A percentile compares a stretch with the other conserved stretches of the same genome.
phyloP scores from a whole-genome alignment of 257 asterid genomes.

The Solanum medicagineum region DNA sequence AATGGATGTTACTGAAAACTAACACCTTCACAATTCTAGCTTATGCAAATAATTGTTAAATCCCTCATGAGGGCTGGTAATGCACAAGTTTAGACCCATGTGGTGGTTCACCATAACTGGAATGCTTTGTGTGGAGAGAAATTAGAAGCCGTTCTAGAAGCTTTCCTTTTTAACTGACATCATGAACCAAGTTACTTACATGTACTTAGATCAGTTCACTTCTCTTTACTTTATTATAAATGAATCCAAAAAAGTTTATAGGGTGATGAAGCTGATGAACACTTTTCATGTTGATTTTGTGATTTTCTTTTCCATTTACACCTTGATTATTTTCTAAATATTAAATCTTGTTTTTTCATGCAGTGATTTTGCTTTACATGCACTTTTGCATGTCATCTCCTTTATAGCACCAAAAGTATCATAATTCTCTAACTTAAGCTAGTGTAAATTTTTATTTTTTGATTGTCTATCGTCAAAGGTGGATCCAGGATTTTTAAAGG shows the following conservation, averaged over 20 bases:
- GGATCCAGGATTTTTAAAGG: not conserved
- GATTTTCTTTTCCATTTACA: not conserved
- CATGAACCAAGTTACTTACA: not conserved
- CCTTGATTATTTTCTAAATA: not conserved
- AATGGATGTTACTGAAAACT: not conserved
- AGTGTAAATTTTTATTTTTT: not conserved
- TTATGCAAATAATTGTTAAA: not conserved
- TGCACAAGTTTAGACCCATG: not conserved
- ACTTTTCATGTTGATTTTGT: not conserved
- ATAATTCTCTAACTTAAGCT: not conserved
- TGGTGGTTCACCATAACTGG: not conserved
- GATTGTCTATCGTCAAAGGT: not conserved
- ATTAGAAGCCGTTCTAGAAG: not conserved
- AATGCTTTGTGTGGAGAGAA: not conserved
- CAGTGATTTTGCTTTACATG: not conserved
- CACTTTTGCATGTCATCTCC: not conserved
- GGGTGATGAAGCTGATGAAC: not conserved
- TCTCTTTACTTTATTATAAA: not conserved
- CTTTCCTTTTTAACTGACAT: not conserved
- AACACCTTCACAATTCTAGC: not conserved
- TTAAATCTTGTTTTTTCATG: not conserved
- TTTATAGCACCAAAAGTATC: not conserved
- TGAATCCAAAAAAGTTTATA: not conserved
- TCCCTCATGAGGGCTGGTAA: not conserved
- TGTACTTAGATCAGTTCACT: not conserved